Conservation (phyloP, 768 basidiomycete genomes). For the Suillus tomentosus region DNA sequence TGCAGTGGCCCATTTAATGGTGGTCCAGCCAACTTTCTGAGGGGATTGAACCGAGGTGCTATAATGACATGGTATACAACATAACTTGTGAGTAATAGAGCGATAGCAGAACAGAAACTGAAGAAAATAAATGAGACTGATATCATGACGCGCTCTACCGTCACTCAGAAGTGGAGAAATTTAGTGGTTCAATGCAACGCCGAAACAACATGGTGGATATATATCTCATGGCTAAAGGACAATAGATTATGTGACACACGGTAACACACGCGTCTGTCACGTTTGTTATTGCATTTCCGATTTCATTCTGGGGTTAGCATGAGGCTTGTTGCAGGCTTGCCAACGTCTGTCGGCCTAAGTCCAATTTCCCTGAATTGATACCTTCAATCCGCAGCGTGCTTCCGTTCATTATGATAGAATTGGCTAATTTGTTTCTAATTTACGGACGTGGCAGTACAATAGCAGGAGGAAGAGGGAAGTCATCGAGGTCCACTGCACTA, state of each 20-base stretch:
- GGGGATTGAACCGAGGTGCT: conserved; percentile 40
- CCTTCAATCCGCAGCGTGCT: conserved; percentile 1
- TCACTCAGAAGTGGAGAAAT: neutral
- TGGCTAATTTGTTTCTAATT: neutral
- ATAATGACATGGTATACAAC: conserved; percentile 30
- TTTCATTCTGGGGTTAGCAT: neutral
- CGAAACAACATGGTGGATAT: conserved; percentile 5
- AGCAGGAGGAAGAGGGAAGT: conserved; percentile 49
- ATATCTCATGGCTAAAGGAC: conserved; percentile 13
- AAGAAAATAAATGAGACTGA: conserved; percentile 11
- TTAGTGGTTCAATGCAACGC: conserved; percentile 1
- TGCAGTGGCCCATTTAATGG: conserved; percentile 49
- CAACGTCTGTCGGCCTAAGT: neutral
- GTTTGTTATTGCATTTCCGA: conserved; percentile 5
- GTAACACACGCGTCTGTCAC: conserved; percentile 15
- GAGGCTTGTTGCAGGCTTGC: conserved; percentile 3
- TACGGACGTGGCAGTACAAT: conserved; percentile 11
- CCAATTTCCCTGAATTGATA: conserved; percentile 1
- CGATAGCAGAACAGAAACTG: conserved; percentile 14
- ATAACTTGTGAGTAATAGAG: conserved; percentile 21
- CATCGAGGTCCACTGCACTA: conserved; percentile 45
- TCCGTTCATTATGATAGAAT: neutral
- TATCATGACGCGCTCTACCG: conserved; percentile 9
- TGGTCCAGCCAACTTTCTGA: conserved; percentile 63
- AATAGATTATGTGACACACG: conserved; percentile 12